Base-by-base conservation (phyloP, 805 yeast species). In the Cyberlindnera amylophila region DNA sequence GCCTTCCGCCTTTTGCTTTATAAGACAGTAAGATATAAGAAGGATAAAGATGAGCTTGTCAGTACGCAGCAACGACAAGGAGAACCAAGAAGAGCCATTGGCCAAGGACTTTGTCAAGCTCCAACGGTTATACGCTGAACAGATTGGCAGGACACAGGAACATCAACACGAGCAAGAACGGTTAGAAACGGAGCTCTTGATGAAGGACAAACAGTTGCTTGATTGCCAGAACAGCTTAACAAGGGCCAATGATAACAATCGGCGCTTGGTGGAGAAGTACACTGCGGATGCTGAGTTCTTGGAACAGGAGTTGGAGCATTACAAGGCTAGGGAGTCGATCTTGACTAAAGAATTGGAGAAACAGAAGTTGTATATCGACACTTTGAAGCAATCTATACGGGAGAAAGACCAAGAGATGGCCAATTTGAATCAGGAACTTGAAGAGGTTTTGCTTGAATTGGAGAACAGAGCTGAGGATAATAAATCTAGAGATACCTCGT, bases 131-230 rank as follows among this genome's bases (percentile, higher is more conserved):
- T 51, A 54, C 40, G 38, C 50, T 3, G 53, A 48, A 4, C 56
- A 51, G 44, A 36, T 52, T 3, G 15, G 62, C 11, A 50, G 54
- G 10, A 57, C 58, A 15, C 62, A 63, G 36, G 57, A 58, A 17
- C 47, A 62, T 4, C 48, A 54, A 12, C 54, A 55, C n/a, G 71
- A 67, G 32, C 57, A 59, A 41, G 71, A 67, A 42, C 53, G 59
- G 36, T 47, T 65, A 11, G 69, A 66, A 38, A 35, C 49, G 29
- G 72, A 66, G 28, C 35, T 70, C 6, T 38, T 47, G 19, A 16
- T 41, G 10, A 64, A 60, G 38, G 66, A 63, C 34, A 50, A 51
- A 34, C 41, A 36, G 16, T 14, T 54, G 2, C 29, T 49, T n/a
- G 32, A 36, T n/a, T 39, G 39, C 6, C 50, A 49, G 34, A 38